These are phyloP conservation scores for rapeseed (Brassica napus) DNA, from an alignment of 345 rosid species.

Conservation along the genomic window DNA sequence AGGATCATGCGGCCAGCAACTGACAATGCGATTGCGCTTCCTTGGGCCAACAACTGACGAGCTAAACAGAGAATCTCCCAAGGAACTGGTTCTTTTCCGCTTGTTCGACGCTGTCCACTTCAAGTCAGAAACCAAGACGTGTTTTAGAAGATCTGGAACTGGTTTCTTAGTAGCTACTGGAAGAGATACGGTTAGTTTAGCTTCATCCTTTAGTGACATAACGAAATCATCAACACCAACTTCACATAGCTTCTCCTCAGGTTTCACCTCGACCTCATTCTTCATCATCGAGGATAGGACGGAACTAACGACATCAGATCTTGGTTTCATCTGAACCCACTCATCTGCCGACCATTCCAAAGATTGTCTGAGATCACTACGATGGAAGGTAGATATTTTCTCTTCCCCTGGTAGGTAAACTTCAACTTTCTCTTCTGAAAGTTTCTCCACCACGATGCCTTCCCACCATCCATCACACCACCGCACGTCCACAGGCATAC, in stretches of 20 bases:
- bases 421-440: constrained; percentile 52
- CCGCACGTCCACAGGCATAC: constrained; percentile 77
- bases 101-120: constrained; percentile 68
- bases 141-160: constrained; percentile 63
- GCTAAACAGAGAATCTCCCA: constrained; percentile 51
- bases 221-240: not conserved
- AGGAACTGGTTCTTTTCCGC: constrained; percentile 53
- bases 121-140: constrained; percentile 50
- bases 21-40: constrained; percentile 57
- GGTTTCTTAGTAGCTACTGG: constrained; percentile 12
- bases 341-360: constrained; percentile 67
- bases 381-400: constrained; percentile 47
- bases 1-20: constrained; percentile 39
- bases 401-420: constrained; percentile 86
- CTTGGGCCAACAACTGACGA: constrained; percentile 29
- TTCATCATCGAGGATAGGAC: constrained; percentile 28
- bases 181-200: constrained; percentile 25
- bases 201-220: not conserved
- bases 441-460: constrained; percentile 63
- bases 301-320: constrained; percentile 49
- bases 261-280: constrained; percentile 39
- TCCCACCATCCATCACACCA: constrained; percentile 91
- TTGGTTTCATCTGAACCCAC: constrained; percentile 51
- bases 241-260: constrained; percentile 6
- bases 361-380: constrained; percentile 55